Evolutionary conservation across 2,329 filamentous ascomycete genomes (phyloP).

Genomic region (Mycogone perniciosa): DNA sequence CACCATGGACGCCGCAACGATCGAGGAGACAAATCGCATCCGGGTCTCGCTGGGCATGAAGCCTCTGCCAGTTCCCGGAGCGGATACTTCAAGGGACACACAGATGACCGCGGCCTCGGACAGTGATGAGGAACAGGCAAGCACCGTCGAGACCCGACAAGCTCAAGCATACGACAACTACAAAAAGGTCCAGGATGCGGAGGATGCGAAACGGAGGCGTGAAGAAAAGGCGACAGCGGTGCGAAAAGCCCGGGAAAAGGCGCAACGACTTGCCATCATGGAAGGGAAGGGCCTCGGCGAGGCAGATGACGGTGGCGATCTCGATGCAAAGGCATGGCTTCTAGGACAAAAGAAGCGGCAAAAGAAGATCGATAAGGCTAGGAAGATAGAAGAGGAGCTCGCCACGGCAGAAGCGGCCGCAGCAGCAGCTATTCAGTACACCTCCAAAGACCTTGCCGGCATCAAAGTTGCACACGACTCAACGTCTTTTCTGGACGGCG

Average conservation of each 20-base stretch:
- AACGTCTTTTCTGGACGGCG: conserved; percentile 70
- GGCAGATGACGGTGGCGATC: conserved; percentile 53
- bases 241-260: conserved; percentile 79
- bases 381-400: conserved; percentile 67
- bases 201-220: conserved; percentile 69
- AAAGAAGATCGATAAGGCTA: conserved; percentile 77
- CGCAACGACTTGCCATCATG: conserved; percentile 67
- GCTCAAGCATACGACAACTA: conserved; percentile 70
- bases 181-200: conserved; percentile 58
- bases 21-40: conserved; percentile 92
- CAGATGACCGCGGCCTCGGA: conserved; percentile 46
- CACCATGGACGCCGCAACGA: conserved; percentile 61
- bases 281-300: conserved; percentile 84
- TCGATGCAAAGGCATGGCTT: conserved; percentile 83
- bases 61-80: conserved; percentile 76
- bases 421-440: conserved; percentile 63
- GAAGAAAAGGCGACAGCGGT: conserved; percentile 77
- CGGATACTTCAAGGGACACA: conserved; percentile 31
- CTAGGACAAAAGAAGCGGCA: conserved; percentile 87
- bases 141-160: conserved; percentile 76
- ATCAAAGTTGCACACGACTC: conserved; percentile 89
- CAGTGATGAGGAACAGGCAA: conserved; percentile 63
- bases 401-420: conserved; percentile 66
- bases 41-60: conserved; percentile 84
- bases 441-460: conserved; percentile 77